These are phyloP conservation scores for Coffea eugenioides DNA, from an alignment of 257 asterid genomes.

Conservation along the genomic window DNA sequence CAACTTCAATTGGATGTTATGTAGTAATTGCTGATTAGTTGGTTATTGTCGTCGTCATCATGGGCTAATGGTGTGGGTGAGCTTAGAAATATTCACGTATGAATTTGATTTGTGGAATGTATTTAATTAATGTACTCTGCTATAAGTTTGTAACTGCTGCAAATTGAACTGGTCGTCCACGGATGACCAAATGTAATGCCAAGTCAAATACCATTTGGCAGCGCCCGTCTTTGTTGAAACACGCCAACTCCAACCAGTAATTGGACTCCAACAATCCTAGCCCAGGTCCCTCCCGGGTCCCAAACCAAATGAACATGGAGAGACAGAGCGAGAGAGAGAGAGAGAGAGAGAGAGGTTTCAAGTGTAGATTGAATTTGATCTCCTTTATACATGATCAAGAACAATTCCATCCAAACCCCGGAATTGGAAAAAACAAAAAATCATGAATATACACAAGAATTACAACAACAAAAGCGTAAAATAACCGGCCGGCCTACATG, in stretches of 20 bases:
- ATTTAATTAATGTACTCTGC: too few relatives aligned
- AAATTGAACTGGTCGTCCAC: background rate
- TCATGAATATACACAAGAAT: conserved; percentile 10
- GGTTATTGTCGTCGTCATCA: background rate
- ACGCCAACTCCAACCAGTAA: conserved; percentile 5
- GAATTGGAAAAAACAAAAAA: background rate
- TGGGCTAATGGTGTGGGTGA: background rate
- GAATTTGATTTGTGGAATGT: background rate
- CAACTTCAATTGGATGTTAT: background rate
- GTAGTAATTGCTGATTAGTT: background rate
- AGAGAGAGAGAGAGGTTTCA: background rate
- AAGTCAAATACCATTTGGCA: background rate
- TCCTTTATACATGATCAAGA: conserved; percentile 13
- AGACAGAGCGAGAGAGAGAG: background rate
- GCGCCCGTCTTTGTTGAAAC: conserved; percentile 20
- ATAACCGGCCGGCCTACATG: too few relatives aligned
- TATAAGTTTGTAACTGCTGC: background rate
- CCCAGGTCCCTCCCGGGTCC: background rate
- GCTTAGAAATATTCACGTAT: background rate
- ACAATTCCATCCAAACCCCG: background rate
- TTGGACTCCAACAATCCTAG: background rate
- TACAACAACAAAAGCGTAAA: conserved; percentile 1
- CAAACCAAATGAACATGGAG: background rate
- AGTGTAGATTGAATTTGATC: background rate
- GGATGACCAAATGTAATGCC: background rate